phyloP scores from a whole-genome alignment of 2,329 filamentous ascomycete species.

The Talaromyces sp. region DNA sequence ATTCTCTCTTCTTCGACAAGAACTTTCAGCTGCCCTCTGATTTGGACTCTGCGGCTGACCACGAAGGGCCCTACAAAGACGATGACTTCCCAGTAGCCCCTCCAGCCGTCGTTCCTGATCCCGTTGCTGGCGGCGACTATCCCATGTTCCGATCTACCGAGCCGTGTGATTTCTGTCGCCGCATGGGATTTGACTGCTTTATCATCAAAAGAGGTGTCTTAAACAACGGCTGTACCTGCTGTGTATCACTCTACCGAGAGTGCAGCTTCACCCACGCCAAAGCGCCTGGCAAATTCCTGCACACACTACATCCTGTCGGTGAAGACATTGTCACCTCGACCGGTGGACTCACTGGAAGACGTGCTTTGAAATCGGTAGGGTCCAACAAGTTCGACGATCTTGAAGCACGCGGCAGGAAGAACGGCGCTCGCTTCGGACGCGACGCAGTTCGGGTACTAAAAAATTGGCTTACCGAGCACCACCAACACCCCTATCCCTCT shows the following conservation, averaged over 20 bases:
- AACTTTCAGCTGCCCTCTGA: slow-evolving; percentile 35
- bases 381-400: slow-evolving; percentile 26
- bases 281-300: slow-evolving; percentile 35
- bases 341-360: slow-evolving; percentile 34
- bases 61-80: slow-evolving; percentile 9
- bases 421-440: slow-evolving; percentile 70
- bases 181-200: slow-evolving; percentile 44
- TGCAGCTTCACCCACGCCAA: slow-evolving; percentile 43
- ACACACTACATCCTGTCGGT: slow-evolving; percentile 39
- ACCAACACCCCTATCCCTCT: slow-evolving; percentile 78
- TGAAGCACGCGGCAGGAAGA: slow-evolving; percentile 51
- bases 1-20: slow-evolving; percentile 39
- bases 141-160: slow-evolving; percentile 42
- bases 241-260: slow-evolving; percentile 42
- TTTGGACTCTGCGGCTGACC: slow-evolving; percentile 16
- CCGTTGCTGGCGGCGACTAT: slow-evolving; percentile 22
- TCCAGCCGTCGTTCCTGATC: slow-evolving; percentile 16
- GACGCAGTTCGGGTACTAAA: slow-evolving; percentile 76
- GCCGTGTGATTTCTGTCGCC: slow-evolving; percentile 42
- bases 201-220: slow-evolving; percentile 39
- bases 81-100: slow-evolving; percentile 13
- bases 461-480: slow-evolving; percentile 76
- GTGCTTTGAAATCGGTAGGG: slow-evolving; percentile 36
- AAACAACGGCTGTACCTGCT: slow-evolving; percentile 43
- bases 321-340: slow-evolving; percentile 37